A percentile compares a stretch with the other conserved stretches of the same genome.
phyloP scores from a whole-genome alignment of 352 stramenopile species.

The Aphanomyces stellatus region DNA sequence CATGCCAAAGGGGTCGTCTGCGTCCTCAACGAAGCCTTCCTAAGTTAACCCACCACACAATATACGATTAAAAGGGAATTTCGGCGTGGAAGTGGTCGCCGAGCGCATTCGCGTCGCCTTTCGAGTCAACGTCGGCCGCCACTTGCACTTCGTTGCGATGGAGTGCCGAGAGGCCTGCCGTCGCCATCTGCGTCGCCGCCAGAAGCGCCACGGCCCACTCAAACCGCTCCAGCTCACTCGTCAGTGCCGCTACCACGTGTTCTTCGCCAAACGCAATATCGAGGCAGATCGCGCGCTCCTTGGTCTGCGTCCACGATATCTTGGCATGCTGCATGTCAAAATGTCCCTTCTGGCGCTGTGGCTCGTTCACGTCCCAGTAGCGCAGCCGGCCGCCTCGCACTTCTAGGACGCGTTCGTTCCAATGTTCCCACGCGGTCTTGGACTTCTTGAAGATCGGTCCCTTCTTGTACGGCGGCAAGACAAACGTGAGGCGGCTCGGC shows the following conservation, averaged over 20 bases:
- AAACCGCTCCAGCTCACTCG: conserved; percentile 63
- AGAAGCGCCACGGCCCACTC: conserved; percentile 83
- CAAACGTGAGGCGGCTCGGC: conserved; percentile 33
- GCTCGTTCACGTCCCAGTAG: conserved; percentile 35
- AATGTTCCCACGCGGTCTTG: conserved; percentile 78
- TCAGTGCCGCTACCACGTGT: conserved; percentile 60
- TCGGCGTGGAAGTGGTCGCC: background rate
- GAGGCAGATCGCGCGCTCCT: conserved; percentile 61
- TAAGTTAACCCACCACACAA: background rate
- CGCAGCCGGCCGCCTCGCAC: conserved; percentile 74
- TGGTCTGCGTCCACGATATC: conserved; percentile 4
- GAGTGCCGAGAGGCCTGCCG: conserved; percentile 51
- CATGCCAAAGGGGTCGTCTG: conserved; percentile 8
- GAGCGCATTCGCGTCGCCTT: background rate
- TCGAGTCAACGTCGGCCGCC: background rate
- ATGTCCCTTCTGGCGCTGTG: background rate
- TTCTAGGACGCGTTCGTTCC: conserved; percentile 71
- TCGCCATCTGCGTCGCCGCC: conserved; percentile 80
- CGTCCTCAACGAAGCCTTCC: conserved; percentile 16
- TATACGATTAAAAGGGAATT: conserved; percentile 16
- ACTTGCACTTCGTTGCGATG: background rate
- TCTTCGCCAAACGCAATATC: conserved; percentile 49
- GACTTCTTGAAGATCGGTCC: conserved; percentile 80
- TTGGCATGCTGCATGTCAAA: conserved; percentile 23
- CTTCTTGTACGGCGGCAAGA: conserved; percentile 73